Conservation (phyloP, 2,329 filamentous ascomycete species). For the Annulohypoxylon truncatum region DNA sequence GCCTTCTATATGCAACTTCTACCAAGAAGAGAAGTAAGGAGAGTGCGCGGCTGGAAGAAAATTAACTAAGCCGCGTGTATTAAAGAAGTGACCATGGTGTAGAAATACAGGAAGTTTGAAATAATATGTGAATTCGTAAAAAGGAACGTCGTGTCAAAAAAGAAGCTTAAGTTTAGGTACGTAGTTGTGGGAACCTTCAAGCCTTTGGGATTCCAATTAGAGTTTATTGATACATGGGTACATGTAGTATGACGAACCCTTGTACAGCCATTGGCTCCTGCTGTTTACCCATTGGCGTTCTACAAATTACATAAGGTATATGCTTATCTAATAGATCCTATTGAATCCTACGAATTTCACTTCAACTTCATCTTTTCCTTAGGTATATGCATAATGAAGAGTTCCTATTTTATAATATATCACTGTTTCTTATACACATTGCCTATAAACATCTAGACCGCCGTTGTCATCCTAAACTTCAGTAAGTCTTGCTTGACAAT, state of each 20-base stretch:
- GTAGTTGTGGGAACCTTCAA: conserved; percentile 11
- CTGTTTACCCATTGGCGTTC: neutral
- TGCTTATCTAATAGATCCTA: neutral
- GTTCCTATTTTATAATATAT: neutral
- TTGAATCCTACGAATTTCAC: neutral
- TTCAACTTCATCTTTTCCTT: neutral
- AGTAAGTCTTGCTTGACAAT: conserved; percentile 47
- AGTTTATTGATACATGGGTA: conserved; percentile 17
- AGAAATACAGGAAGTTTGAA: conserved; percentile 12
- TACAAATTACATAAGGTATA: conserved; percentile 8
- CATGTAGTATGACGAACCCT: conserved; percentile 20
- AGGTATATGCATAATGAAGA: neutral
- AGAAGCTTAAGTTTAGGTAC: neutral
- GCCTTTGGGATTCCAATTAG: neutral
- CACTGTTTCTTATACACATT: neutral
- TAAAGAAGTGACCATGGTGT: conserved; percentile 10
- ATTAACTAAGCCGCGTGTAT: conserved; percentile 3
- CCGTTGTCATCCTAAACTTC: conserved; percentile 44
- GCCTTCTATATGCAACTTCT: conserved; percentile 18
- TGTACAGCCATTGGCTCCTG: neutral
- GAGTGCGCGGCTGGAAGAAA: conserved; percentile 12
- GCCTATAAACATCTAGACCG: neutral
- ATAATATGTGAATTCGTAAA: conserved; percentile 16
- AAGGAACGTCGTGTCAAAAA: conserved; percentile 16
- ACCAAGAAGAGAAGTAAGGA: neutral